phyloP scores from a whole-genome alignment of 768 basidiomycete species.

The Grammothele lineata region DNA sequence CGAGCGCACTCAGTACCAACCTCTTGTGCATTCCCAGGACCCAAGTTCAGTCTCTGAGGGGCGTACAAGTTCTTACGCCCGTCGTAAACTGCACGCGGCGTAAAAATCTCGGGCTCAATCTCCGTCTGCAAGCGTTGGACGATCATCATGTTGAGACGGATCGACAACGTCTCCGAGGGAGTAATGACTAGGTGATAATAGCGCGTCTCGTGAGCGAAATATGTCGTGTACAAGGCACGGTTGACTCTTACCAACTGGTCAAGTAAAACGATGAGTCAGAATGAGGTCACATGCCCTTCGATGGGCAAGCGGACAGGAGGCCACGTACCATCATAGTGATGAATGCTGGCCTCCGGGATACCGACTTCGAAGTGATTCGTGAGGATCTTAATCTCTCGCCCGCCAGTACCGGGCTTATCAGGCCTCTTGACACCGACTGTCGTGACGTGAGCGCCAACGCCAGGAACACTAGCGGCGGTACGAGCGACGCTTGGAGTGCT shows the following conservation, averaged over 20 bases:
- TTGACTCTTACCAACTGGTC: too few relatives aligned
- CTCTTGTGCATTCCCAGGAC: too few relatives aligned
- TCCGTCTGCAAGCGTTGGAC: constrained; percentile 58
- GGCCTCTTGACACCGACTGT: constrained; percentile 69
- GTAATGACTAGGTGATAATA: constrained; percentile 56
- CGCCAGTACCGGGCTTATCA: constrained; percentile 56
- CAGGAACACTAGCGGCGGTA: constrained; percentile 20
- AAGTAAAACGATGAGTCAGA: too few relatives aligned
- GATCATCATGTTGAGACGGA: constrained; percentile 63
- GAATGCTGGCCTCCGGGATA: constrained; percentile 59
- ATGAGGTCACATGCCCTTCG: too few relatives aligned
- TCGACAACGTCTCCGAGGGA: constrained; percentile 68
- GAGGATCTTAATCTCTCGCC: constrained; percentile 36
- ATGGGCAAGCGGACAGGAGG: background rate
- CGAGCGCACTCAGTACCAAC: too few relatives aligned
- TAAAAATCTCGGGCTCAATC: constrained; percentile 60
- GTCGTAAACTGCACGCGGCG: constrained; percentile 70
- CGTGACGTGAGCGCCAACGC: constrained; percentile 35
- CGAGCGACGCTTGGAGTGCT: constrained; percentile 7
- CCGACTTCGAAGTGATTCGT: constrained; percentile 64
- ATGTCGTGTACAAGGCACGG: too few relatives aligned
- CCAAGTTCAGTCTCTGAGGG: too few relatives aligned
- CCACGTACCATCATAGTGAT: constrained; percentile 74
- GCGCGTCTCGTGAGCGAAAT: background rate
- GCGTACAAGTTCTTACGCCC: constrained; percentile 77